Evolutionary conservation across 192 early-diverging fungal genomes (phyloP).

Genomic region (Gonapodya prolifera): DNA sequence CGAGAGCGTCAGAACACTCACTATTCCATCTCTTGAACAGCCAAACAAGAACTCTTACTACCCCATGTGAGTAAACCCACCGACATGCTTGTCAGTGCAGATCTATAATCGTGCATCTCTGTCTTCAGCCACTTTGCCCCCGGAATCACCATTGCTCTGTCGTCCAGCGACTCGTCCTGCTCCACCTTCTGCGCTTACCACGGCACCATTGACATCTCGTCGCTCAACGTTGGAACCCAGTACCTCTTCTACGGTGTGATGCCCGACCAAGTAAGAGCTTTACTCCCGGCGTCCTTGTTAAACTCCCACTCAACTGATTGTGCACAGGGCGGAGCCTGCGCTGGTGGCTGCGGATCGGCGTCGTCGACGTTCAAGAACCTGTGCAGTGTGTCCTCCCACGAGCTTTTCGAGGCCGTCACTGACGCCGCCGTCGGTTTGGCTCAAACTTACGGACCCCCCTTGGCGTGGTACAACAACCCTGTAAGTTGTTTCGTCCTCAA

Average conservation of each 20-base stretch:
- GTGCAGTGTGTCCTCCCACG: constrained; percentile 21
- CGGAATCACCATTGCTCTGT: not conserved
- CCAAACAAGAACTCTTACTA: constrained; percentile 22
- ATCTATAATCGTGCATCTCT: too few relatives aligned
- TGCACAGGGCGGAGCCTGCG: constrained; percentile 11
- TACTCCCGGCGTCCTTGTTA: not conserved
- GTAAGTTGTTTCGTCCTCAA: not conserved
- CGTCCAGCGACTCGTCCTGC: not conserved
- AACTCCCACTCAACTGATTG: not conserved
- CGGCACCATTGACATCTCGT: constrained; percentile 14
- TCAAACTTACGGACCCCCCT: constrained; percentile 7
- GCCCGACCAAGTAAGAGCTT: constrained; percentile 14
- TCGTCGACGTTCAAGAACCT: constrained; percentile 15
- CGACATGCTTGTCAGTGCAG: too few relatives aligned
- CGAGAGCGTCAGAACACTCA: too few relatives aligned
- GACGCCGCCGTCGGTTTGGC: constrained; percentile 15
- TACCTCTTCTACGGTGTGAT: constrained; percentile 17
- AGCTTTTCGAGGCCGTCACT: constrained; percentile 19
- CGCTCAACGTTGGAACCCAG: not conserved
- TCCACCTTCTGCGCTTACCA: constrained; percentile 20
- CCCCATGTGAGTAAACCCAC: too few relatives aligned
- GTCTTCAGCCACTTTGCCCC: constrained; percentile 11
- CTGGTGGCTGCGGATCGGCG: constrained; percentile 10
- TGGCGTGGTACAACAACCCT: constrained; percentile 18
- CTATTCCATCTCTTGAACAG: not conserved